Evolutionary conservation across 257 asterid species (phyloP).

Genomic region (Nicotiana paniculata): DNA sequence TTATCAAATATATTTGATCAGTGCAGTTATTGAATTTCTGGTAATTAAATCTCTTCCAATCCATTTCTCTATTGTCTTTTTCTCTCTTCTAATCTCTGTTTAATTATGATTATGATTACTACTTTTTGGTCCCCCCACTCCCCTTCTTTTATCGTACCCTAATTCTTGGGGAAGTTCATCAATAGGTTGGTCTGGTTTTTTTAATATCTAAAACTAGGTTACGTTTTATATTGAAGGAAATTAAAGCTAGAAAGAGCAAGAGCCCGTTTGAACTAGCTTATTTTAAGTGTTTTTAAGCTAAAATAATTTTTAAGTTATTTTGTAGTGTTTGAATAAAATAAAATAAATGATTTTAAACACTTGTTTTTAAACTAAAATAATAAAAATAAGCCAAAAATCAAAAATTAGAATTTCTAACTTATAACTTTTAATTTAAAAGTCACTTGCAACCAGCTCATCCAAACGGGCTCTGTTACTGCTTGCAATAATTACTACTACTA

Average conservation of each 20-base stretch:
- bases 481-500: neutral
- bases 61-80: neutral
- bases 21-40: conserved; percentile 64
- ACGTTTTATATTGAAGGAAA: neutral
- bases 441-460: too few relatives aligned
- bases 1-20: conserved; percentile 50
- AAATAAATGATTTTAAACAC: too few relatives aligned
- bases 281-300: too few relatives aligned
- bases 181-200: neutral
- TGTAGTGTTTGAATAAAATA: too few relatives aligned
- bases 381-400: too few relatives aligned
- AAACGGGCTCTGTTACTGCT: neutral
- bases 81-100: neutral
- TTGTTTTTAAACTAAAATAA: too few relatives aligned
- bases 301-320: too few relatives aligned
- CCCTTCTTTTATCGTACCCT: neutral
- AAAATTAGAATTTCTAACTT: too few relatives aligned
- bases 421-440: too few relatives aligned
- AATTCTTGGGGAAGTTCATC: neutral
- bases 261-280: too few relatives aligned
- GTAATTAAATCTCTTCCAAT: conserved; percentile 21
- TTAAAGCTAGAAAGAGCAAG: neutral
- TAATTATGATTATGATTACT: neutral
- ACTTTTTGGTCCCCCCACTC: neutral
- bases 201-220: neutral